Evolutionary conservation across 352 stramenopile genomes (phyloP).

Genomic region (Phytophthora tentaculata): DNA sequence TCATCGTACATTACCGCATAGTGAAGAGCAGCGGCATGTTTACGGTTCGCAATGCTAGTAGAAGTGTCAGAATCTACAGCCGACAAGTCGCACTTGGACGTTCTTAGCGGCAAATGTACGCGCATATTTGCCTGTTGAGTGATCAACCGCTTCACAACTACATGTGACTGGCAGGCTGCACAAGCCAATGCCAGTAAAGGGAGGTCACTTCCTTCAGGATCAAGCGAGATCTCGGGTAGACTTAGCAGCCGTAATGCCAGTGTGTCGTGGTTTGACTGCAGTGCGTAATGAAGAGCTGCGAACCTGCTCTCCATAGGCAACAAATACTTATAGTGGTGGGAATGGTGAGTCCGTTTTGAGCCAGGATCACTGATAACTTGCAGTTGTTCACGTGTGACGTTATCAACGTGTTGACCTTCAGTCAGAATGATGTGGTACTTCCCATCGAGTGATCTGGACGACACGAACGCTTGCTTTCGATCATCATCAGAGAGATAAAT

Average conservation of each 20-base stretch:
- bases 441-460: conserved; percentile 44
- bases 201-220: conserved; percentile 60
- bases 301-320: conserved; percentile 62
- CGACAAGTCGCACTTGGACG: conserved; percentile 27
- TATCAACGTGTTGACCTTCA: conserved; percentile 48
- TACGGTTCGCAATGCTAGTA: conserved; percentile 37
- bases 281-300: conserved; percentile 62
- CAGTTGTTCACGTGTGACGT: conserved; percentile 50
- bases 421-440: conserved; percentile 68
- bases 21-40: conserved; percentile 63
- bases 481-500: conserved; percentile 13
- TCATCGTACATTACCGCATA: conserved; percentile 76
- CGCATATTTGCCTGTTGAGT: conserved; percentile 63
- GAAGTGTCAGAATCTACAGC: conserved; percentile 16
- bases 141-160: conserved; percentile 53
- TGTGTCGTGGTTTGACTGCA: conserved; percentile 54
- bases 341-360: not conserved
- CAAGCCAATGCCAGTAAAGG: conserved; percentile 64
- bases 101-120: conserved; percentile 59
- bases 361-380: conserved; percentile 19
- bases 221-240: conserved; percentile 35
- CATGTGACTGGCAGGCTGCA: conserved; percentile 46
- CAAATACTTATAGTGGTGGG: conserved; percentile 45
- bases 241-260: conserved; percentile 44
- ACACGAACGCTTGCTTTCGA: conserved; percentile 50